Base-by-base conservation (phyloP, 1,284 basidiomycete species). In the Mrakiaceae sp. region DNA sequence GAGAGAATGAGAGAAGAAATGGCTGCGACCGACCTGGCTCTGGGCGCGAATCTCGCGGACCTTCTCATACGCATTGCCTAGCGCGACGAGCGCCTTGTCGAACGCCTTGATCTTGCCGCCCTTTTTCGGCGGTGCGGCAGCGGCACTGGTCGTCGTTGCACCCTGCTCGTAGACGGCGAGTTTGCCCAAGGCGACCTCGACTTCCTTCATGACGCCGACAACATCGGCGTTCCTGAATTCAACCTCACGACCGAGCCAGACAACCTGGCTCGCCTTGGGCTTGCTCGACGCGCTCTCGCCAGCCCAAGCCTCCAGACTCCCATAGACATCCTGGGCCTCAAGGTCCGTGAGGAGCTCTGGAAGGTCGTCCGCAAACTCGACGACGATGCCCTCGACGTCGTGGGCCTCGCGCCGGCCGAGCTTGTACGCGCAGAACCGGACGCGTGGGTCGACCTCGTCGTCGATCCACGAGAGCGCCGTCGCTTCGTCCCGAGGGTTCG, bases 371-470 rank as follows among this genome's bases (percentile, higher is more conserved):
- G 80, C 79, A 10, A 88, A 74, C 67, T 90, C 87, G 5, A 80
- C 79, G n/a, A 89, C 87, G 69, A 93, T 88, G 3, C 80, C 83
- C 69, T 87, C 86, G 55, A 93, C 81, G 74, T 94, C 90, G 76
- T 94, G 91, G 5, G 88, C 84, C 71, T 85, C 86, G 16, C 70
- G 68, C 61, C 76, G 70, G 12, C 78, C 79, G 43, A 95, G 81
- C 72, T 93, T 87, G 73, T 98, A 95, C 0, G 93, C 92, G 69
- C 87, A 90, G 77, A 93, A 88, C 60, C 95, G 82, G 67, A 98
- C 90, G 75, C 96, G 86, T 0, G 95, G 91, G 53, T 90, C 87
- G 67, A 64, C 57, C 47, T 93, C 85, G 67, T 87, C 85, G 73
- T 98, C 94, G 16, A 87, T 82, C 72, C 90, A 90, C 60, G 90